Percentiles rank a stretch among this genome's conserved stretches.
These are phyloP conservation scores for Rhodofomes roseus DNA, from an alignment of 1,284 basidiomycete species.

Conservation along the genomic window DNA sequence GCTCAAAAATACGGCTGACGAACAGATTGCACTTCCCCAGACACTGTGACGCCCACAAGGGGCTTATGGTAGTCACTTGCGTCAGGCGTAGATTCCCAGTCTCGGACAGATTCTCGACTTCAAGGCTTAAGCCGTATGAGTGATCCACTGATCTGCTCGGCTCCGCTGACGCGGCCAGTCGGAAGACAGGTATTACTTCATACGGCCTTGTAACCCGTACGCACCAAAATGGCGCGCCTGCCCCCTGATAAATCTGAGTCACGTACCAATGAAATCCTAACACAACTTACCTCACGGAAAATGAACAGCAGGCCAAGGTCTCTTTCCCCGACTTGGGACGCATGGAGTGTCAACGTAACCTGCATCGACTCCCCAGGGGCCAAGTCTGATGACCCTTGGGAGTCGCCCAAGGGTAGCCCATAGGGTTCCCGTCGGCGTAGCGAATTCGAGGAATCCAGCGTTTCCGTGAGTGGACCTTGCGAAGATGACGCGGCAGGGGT, in stretches of 20 bases:
- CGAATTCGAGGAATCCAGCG: slow-evolving; percentile 51
- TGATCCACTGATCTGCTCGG: slow-evolving; percentile 48
- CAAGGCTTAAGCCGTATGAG: slow-evolving; percentile 54
- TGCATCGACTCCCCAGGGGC: slow-evolving; percentile 44
- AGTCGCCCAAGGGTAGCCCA: slow-evolving; percentile 37
- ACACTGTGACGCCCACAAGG: slow-evolving; percentile 53
- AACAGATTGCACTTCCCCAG: slow-evolving; percentile 37
- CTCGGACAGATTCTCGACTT: slow-evolving; percentile 48
- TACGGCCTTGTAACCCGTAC: slow-evolving; percentile 52
- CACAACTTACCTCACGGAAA: slow-evolving; percentile 59
- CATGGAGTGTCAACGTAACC: slow-evolving; percentile 51
- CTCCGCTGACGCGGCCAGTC: slow-evolving; percentile 42
- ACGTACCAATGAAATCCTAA: slow-evolving; percentile 2
- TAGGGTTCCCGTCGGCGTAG: slow-evolving; percentile 45
- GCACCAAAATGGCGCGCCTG: slow-evolving; percentile 48
- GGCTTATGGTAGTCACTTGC: slow-evolving; percentile 61
- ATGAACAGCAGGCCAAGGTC: slow-evolving; percentile 61
- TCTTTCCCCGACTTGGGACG: slow-evolving; percentile 41
- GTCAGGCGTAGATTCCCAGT: slow-evolving; percentile 43
- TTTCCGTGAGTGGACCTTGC: slow-evolving; percentile 24
- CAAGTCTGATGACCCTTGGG: slow-evolving; percentile 35
- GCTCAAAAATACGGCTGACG: slow-evolving; percentile 21
- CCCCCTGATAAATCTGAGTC: slow-evolving; percentile 32
- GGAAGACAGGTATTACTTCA: slow-evolving; percentile 54
- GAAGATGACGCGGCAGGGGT: slow-evolving; percentile 11